Evolutionary conservation across 306 rosid species (phyloP), one percentile per base, ranked within the genome.

Genomic region (Ceratonia siliqua): DNA sequence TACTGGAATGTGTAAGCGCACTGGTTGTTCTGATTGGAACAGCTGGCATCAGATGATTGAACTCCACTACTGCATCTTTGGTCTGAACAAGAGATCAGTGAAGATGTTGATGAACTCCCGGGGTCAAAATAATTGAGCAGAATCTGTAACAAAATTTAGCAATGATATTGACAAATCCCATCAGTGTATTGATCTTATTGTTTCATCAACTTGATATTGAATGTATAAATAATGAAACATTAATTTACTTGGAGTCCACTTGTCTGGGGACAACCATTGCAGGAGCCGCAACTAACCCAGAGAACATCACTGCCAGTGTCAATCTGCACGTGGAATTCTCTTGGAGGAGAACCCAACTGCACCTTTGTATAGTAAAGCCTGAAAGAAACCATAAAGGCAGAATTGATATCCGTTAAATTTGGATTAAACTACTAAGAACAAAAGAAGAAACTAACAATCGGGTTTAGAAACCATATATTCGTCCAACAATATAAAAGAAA

Each of bases 221-320:
- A 72, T 46, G 75, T 24, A 52, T 24, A 62, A 21, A 55, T 1
- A 54, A 43, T 43, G 56, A 80, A 71, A 68, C 57, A n/a, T 30
- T 58, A 66, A 20, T 66, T 69, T 88, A 95, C 99, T 72, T 77
- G 87, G 45, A 95, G 91, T n/a, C 96, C 97, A 86, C 96, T 92
- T 36, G 96, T 83, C 39, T 59, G 82, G 0, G 99, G 98, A 81
- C 99, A 95, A 59, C 99, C 99, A 76, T 30, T 89, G 89, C 99
- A 95, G 82, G 93, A 76, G 77, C 73, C 82, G 18, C 99, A 95
- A 75, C 91, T 78, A 71, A 95, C 93, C 98, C 99, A 95, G 53
- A 92, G 84, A 79, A 95, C 97, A 85, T 95, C 98, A 85, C 98
- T 95, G 36, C 99, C 98, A 3, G 99, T 95, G 71, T 95, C 99